phyloP scores from a whole-genome alignment of 2,329 filamentous ascomycete genomes.

The Cladosporium velox region DNA sequence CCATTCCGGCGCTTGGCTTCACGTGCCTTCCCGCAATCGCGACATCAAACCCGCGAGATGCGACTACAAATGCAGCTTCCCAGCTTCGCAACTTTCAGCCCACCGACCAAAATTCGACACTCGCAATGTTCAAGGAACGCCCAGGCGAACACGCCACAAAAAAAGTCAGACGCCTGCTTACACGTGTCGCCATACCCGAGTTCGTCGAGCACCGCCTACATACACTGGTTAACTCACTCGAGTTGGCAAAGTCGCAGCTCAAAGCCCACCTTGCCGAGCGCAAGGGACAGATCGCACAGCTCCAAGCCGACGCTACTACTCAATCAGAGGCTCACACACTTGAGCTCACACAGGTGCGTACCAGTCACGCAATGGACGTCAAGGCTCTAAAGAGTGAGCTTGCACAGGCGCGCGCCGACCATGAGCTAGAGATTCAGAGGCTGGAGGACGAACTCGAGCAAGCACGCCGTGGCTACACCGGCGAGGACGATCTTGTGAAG shows the following conservation, averaged over 20 bases:
- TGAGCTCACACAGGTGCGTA: not conserved
- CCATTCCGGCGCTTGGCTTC: not conserved
- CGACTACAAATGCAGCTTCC: not conserved
- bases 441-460: not conserved
- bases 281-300: not conserved
- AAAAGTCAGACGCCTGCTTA: not conserved
- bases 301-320: not conserved
- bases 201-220: not conserved
- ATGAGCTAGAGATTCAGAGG: not conserved
- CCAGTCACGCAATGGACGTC: not conserved
- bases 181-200: not conserved
- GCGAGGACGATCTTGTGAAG: not conserved
- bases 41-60: not conserved
- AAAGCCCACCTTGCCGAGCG: not conserved
- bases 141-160: not conserved
- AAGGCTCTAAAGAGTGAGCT: not conserved
- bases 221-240: not conserved
- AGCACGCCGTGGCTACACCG: not conserved
- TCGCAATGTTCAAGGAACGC: not conserved
- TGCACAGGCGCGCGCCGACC: not conserved
- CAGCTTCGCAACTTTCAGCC: not conserved
- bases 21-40: not conserved
- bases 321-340: not conserved
- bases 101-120: not conserved
- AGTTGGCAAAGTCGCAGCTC: constrained; percentile 1